Conservation (phyloP, 2,329 filamentous ascomycete genomes). For the Cryphonectria radicalis region DNA sequence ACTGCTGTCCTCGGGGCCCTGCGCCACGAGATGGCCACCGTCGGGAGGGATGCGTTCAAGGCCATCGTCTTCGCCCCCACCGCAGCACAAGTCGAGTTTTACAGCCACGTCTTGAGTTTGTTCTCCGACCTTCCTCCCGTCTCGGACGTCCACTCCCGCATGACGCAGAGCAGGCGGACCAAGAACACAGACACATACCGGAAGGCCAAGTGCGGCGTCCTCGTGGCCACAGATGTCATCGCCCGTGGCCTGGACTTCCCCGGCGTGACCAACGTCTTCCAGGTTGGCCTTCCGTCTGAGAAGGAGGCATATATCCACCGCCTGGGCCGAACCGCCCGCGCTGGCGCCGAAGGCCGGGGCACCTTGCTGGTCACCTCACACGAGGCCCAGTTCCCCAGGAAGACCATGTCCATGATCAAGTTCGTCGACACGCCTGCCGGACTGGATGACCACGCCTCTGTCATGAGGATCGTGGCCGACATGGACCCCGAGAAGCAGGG, state of each 20-base stretch:
- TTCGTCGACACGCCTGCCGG: constrained; percentile 53
- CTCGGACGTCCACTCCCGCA: constrained; percentile 54
- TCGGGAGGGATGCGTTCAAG: constrained; percentile 66
- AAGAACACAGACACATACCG: constrained; percentile 68
- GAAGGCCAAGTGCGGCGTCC: constrained; percentile 51
- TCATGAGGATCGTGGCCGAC: constrained; percentile 42
- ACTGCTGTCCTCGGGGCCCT: constrained; percentile 63
- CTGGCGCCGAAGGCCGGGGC: constrained; percentile 66
- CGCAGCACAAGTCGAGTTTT: constrained; percentile 56
- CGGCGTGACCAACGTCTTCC: constrained; percentile 68
- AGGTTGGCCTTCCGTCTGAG: constrained; percentile 62
- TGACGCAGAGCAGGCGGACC: constrained; percentile 54
- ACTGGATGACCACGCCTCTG: constrained; percentile 46
- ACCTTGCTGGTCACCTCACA: constrained; percentile 60
- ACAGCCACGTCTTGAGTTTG: constrained; percentile 49
- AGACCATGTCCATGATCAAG: constrained; percentile 57
- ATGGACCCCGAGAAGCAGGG: constrained; percentile 51
- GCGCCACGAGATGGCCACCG: constrained; percentile 45
- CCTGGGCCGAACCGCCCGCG: constrained; percentile 68
- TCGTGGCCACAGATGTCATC: constrained; percentile 73
- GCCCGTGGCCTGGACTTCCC: constrained; percentile 76
- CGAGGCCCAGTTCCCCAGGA: constrained; percentile 56
- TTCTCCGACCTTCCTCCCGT: constrained; percentile 48
- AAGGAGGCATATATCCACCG: constrained; percentile 71
- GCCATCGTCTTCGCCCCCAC: constrained; percentile 80